Evolutionary conservation across 306 rosid genomes (phyloP), one percentile per base, ranked within the genome.

Genomic region (Prunus mume): DNA sequence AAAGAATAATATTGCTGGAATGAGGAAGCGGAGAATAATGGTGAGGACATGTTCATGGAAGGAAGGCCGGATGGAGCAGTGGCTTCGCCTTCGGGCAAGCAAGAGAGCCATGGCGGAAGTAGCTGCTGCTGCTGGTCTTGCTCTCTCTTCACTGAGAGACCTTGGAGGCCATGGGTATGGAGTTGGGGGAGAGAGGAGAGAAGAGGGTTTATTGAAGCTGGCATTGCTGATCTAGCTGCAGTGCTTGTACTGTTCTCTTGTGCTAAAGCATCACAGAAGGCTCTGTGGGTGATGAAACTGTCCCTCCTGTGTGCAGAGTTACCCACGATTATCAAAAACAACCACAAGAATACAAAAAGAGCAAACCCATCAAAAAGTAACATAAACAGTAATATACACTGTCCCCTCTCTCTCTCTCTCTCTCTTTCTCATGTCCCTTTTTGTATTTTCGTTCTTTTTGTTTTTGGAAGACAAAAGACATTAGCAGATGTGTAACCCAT

Each of bases 221-320:
- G 72, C 46, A 84, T 76, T 74, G 84, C 69, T 76, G 68, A 30
- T 30, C 80, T 86, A 30, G 47, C 69, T 28, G 78, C 56, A 43
- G 78, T 66, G 58, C 68, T 65, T 14, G 38, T 41, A 56, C 49
- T 72, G 72, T 83, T 89, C 69, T 93, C 96, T 18, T 87, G 94
- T 62, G 96, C 86, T 81, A 93, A 83, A 54, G 91, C 97, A 74
- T 93, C 94, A 65, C 97, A 93, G 77, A 90, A 93, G 46, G 93
- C 96, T 83, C 97, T 90, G 81, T 93, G 97, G 51, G 97, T 90
- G 56, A 90, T 87, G 83, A 93, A 93, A 77, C 94, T 90, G 86
- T 93, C 97, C 84, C 97, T 93, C 79, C 97, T 93, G 90, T 66
- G 27, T 2, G 11, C 20, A 24, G 34, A 61, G 34, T 64, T 65